These are phyloP conservation scores for Flaveria sonorensis DNA, from an alignment of 129 eudicot genomes.

Conservation along the genomic window DNA sequence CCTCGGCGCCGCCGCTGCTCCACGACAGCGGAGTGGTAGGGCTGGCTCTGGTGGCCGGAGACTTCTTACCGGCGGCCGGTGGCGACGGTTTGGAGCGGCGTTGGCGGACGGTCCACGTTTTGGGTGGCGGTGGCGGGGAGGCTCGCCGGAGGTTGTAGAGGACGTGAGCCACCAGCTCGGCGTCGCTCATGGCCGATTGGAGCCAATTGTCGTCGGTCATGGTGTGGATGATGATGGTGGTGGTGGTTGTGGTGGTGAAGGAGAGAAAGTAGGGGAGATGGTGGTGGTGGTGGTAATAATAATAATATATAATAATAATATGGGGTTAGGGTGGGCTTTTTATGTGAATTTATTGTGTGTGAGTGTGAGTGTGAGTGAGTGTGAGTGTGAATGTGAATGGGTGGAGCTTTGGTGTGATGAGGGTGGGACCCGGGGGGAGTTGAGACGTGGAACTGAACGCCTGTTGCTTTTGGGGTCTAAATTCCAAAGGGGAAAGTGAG, in stretches of 20 bases:
- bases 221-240: neutral
- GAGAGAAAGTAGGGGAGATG: constrained; percentile 19
- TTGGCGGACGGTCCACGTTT: constrained; percentile 56
- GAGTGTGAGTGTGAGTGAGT: neutral
- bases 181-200: constrained; percentile 40
- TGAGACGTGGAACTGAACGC: constrained; percentile 40
- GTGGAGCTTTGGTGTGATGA: constrained; percentile 40
- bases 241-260: too few species aligned
- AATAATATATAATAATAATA: constrained; percentile 23
- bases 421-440: constrained; percentile 22
- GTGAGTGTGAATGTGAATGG: too few species aligned
- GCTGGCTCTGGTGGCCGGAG: constrained; percentile 43
- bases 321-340: constrained; percentile 34
- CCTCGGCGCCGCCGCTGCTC: constrained; percentile 51
- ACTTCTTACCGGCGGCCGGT: constrained; percentile 19
- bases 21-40: constrained; percentile 74
- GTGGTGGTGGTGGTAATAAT: constrained; percentile 36
- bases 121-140: constrained; percentile 30
- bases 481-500: constrained; percentile 6
- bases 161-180: constrained; percentile 44
- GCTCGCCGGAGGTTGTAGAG: constrained; percentile 44
- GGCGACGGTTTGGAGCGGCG: constrained; percentile 40
- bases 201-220: constrained; percentile 49
- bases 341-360: constrained; percentile 22
- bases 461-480: neutral